Evolutionary conservation across 1,284 basidiomycete species (phyloP), one percentile per base, ranked within the genome.

Genomic region (Agaricales sp.): DNA sequence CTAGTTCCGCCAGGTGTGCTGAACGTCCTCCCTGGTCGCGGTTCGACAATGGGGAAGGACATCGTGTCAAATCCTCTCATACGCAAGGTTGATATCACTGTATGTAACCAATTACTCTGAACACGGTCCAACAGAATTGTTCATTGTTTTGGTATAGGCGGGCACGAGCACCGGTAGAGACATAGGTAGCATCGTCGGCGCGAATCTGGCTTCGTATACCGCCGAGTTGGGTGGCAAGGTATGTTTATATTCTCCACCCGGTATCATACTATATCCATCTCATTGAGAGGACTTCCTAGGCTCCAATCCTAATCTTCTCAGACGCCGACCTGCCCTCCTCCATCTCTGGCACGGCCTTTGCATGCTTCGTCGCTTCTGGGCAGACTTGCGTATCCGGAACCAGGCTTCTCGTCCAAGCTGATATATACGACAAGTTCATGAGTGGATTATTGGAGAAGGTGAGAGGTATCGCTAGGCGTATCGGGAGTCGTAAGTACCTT

Each of bases 321-420:
- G 88, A 92, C 59, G 81, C 84, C 14, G 82, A 88, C 55, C 57
- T 88, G 44, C 57, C 67, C 26, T 72, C 74, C 25, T 82, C 87
- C 1, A 82, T 87, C 14, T 88, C 89, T 55, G 88, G 87, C 13
- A 77, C 75, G 2, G 82, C 85, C 1, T 90, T 91, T 59, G 82
- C 87, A n/a, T 77, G 82, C 1, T 92, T 90, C 57, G 69, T 91
- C 35, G 87, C 87, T 1, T 88, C 87, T 25, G 88, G 89, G 1
- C 88, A 92, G 65, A 90, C 87, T 13, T 90, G 87, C 53, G 82
- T 90, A 18, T 88, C 87, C 2, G 87, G 86, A 19, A 80, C 87
- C 14, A 74, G 87, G 8, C 67, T 90, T 21, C 70, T 90, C 6
- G 64, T 90, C 2, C 86, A 89, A 52, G 74, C 80, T 38, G 61